phyloP scores from a whole-genome alignment of 177 flowering plant species.

The Vitis hybrid region DNA sequence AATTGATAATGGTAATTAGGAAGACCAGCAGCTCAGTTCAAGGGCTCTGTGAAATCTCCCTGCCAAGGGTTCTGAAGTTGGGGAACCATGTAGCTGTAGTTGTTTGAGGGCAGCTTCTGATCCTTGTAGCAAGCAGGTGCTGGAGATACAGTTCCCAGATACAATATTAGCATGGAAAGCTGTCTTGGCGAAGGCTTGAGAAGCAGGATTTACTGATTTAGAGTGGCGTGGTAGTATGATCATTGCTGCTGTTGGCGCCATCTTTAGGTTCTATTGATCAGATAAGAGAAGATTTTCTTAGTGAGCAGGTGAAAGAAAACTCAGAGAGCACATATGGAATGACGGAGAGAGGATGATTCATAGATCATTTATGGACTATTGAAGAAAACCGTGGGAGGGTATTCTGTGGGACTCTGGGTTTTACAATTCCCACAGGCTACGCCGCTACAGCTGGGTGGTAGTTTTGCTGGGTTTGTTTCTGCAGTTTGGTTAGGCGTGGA shows the following conservation, averaged over 20 bases:
- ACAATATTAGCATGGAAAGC: not conserved
- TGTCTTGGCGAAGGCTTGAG: not conserved
- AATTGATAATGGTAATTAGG: not conserved
- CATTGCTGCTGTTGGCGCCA: slow-evolving; percentile 47
- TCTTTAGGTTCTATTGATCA: not conserved
- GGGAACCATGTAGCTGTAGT: not conserved
- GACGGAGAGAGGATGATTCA: too few species aligned
- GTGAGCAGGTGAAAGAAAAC: too few species aligned
- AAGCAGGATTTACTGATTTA: not conserved
- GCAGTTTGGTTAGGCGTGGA: too few species aligned
- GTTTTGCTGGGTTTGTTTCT: too few species aligned
- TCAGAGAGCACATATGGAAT: too few species aligned
- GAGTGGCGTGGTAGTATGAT: slow-evolving; percentile 21
- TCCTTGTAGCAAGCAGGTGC: not conserved
- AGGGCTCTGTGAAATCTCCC: slow-evolving; percentile 26
- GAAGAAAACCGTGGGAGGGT: too few species aligned
- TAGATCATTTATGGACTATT: too few species aligned
- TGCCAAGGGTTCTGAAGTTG: not conserved
- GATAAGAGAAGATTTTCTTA: too few species aligned
- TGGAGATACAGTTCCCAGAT: not conserved
- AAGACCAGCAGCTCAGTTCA: slow-evolving; percentile 29
- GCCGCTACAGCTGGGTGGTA: too few species aligned
- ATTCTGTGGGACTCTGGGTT: too few species aligned
- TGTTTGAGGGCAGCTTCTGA: not conserved
- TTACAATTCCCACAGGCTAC: too few species aligned